Conservation (phyloP, 306 rosid genomes). For the Cicer bijugum region DNA sequence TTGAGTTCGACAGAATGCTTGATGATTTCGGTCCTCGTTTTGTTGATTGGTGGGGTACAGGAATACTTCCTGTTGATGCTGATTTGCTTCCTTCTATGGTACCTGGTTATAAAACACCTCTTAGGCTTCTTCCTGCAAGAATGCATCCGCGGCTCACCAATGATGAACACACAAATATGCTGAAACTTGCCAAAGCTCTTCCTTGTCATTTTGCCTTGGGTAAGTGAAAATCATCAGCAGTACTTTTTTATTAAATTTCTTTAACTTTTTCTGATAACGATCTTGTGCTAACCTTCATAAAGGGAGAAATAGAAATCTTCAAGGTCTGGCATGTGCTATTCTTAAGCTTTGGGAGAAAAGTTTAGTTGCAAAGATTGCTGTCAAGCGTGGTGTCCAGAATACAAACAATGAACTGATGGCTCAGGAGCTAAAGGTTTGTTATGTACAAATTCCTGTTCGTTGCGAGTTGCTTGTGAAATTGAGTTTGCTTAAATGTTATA, state of each 20-base stretch:
- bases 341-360: slow-evolving; percentile 94
- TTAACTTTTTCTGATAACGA: slow-evolving; percentile 41
- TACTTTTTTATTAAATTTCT: slow-evolving; percentile 14
- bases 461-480: slow-evolving; percentile 25
- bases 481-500: not conserved
- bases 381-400: slow-evolving; percentile 94
- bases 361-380: slow-evolving; percentile 85
- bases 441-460: slow-evolving; percentile 35
- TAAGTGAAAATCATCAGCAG: slow-evolving; percentile 44
- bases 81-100: slow-evolving; percentile 80
- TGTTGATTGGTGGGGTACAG: slow-evolving; percentile 96
- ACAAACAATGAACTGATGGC: slow-evolving; percentile 98
- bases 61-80: slow-evolving; percentile 94
- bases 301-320: slow-evolving; percentile 98
- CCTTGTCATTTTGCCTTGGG: slow-evolving; percentile 98
- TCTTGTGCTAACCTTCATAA: slow-evolving; percentile 36
- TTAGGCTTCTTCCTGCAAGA: slow-evolving; percentile 88
- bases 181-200: slow-evolving; percentile 79
- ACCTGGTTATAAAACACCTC: slow-evolving; percentile 86
- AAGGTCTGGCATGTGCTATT: slow-evolving; percentile 86
- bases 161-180: slow-evolving; percentile 75
- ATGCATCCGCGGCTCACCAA: slow-evolving; percentile 77
- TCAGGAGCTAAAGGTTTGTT: slow-evolving; percentile 79
- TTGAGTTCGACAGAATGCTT: slow-evolving; percentile 69
- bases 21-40: slow-evolving; percentile 92